Conservation (phyloP, 1,284 basidiomycete genomes). For the Anthracocystis setariae region DNA sequence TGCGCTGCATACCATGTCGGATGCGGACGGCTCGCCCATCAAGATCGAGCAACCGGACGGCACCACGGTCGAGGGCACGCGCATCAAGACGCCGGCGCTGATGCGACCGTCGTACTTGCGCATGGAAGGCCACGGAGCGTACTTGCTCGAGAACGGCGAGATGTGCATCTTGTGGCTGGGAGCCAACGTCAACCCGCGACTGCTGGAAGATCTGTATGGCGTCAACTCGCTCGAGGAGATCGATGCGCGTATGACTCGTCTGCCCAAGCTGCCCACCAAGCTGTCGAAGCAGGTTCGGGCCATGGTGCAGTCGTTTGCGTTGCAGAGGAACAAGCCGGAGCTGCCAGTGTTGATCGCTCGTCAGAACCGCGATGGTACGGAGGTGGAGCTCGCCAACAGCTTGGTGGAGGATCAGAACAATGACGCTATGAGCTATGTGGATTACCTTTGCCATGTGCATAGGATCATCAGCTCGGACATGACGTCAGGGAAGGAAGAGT, state of each 20-base stretch:
- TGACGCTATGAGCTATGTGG: slow-evolving; percentile 76
- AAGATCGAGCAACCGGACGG: slow-evolving; percentile 69
- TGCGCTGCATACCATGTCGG: slow-evolving; percentile 85
- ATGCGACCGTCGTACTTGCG: slow-evolving; percentile 86
- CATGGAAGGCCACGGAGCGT: slow-evolving; percentile 91
- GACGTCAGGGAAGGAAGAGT: slow-evolving; percentile 50
- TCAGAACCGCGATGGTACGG: slow-evolving; percentile 91
- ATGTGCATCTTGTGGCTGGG: slow-evolving; percentile 92
- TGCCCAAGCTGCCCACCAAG: slow-evolving; percentile 80
- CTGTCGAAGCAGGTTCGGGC: slow-evolving; percentile 87
- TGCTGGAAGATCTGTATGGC: slow-evolving; percentile 86
- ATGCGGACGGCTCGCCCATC: slow-evolving; percentile 77
- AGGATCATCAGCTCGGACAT: slow-evolving; percentile 64
- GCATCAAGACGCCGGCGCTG: slow-evolving; percentile 78
- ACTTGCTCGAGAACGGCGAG: slow-evolving; percentile 94
- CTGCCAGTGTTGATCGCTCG: slow-evolving; percentile 82
- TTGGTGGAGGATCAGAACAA: slow-evolving; percentile 97
- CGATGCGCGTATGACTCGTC: slow-evolving; percentile 76
- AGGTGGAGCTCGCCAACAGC: slow-evolving; percentile 97
- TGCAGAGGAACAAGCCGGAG: slow-evolving; percentile 74
- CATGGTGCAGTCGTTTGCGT: slow-evolving; percentile 78
- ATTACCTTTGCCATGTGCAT: slow-evolving; percentile 66
- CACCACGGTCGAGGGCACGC: slow-evolving; percentile 69
- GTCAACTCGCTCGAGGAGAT: slow-evolving; percentile 80
- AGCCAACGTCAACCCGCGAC: slow-evolving; percentile 79